Evolutionary conservation across 2,329 filamentous ascomycete species (phyloP).

Genomic region (Cladophialophora carrionii): DNA sequence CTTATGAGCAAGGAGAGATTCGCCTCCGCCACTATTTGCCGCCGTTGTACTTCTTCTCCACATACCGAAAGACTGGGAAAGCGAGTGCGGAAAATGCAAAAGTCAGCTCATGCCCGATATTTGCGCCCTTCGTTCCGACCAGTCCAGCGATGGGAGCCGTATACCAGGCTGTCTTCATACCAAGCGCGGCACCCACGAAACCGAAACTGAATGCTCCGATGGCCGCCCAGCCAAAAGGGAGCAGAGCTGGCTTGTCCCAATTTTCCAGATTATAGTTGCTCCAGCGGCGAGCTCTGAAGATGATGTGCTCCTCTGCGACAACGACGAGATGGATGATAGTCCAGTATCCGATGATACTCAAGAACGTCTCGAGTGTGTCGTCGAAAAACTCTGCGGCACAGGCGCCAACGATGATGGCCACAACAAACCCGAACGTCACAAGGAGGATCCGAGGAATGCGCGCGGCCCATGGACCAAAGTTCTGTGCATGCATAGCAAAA

Average conservation of each 20-base stretch:
- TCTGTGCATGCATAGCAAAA: constrained; percentile 20
- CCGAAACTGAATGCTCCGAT: constrained; percentile 15
- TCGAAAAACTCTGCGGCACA: constrained; percentile 16
- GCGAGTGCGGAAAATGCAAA: constrained; percentile 13
- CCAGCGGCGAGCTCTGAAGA: constrained; percentile 13
- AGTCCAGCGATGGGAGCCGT: constrained; percentile 5
- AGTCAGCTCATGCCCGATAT: constrained; percentile 17
- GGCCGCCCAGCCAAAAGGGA: constrained; percentile 17
- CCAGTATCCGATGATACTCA: constrained; percentile 19
- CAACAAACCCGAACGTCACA: constrained; percentile 12
- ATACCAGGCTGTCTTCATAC: constrained; percentile 16
- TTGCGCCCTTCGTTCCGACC: constrained; percentile 2
- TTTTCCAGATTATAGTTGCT: constrained; percentile 14
- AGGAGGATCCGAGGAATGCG: constrained; percentile 14
- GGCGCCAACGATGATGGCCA: constrained; percentile 11
- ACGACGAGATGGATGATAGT: constrained; percentile 14
- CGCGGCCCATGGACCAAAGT: constrained; percentile 17
- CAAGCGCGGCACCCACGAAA: constrained; percentile 14
- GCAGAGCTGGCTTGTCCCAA: constrained; percentile 14
- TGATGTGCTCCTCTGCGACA: constrained; percentile 14
- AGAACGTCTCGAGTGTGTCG: constrained; percentile 16
- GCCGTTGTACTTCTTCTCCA: constrained; percentile 12
- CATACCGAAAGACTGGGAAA: constrained; percentile 11
- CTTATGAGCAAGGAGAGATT: neutral
- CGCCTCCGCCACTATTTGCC: constrained; percentile 7